A percentile compares a stretch with the other conserved stretches of the same genome.
Evolutionary conservation across 2,329 filamentous ascomycete genomes (phyloP).

Genomic region (Phoma herbarum): DNA sequence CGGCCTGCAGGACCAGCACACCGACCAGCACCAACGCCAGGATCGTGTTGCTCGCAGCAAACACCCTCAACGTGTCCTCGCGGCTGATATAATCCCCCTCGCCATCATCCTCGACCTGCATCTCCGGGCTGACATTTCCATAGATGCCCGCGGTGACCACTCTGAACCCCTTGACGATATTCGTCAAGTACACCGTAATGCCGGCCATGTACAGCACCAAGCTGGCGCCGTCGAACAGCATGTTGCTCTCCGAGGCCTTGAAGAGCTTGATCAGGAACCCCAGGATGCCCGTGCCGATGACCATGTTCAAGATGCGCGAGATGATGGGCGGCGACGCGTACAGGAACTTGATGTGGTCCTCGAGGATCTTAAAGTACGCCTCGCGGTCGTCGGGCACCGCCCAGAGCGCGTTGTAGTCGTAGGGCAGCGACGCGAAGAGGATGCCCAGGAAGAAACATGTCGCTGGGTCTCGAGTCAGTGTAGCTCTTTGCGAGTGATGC

Average conservation of each 20-base stretch:
- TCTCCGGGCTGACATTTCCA: slow-evolving; percentile 54
- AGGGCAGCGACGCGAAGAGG: slow-evolving; percentile 94
- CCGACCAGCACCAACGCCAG: slow-evolving; percentile 90
- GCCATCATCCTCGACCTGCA: slow-evolving; percentile 39
- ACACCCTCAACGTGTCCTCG: slow-evolving; percentile 89
- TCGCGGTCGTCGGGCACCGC: slow-evolving; percentile 70
- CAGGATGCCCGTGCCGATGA: slow-evolving; percentile 83
- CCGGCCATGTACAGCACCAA: slow-evolving; percentile 82
- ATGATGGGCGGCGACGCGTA: slow-evolving; percentile 93
- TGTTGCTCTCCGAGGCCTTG: slow-evolving; percentile 90
- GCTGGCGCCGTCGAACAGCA: slow-evolving; percentile 85
- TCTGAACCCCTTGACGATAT: slow-evolving; percentile 93
- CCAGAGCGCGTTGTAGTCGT: slow-evolving; percentile 92
- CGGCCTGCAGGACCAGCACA: slow-evolving; percentile 90
- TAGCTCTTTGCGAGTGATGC: not conserved
- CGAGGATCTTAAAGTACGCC: slow-evolving; percentile 82
- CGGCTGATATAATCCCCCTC: slow-evolving; percentile 75
- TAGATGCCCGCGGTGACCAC: slow-evolving; percentile 80
- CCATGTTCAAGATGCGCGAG: slow-evolving; percentile 91
- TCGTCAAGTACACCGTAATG: slow-evolving; percentile 90
- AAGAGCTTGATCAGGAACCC: slow-evolving; percentile 96
- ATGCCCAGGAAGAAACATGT: slow-evolving; percentile 98
- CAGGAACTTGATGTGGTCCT: slow-evolving; percentile 88
- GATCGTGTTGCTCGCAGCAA: slow-evolving; percentile 96
- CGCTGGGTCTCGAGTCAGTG: slow-evolving; percentile 47